phyloP scores from a whole-genome alignment of 1,139 yeast genomes.

The Suhomyces wounanorum region DNA sequence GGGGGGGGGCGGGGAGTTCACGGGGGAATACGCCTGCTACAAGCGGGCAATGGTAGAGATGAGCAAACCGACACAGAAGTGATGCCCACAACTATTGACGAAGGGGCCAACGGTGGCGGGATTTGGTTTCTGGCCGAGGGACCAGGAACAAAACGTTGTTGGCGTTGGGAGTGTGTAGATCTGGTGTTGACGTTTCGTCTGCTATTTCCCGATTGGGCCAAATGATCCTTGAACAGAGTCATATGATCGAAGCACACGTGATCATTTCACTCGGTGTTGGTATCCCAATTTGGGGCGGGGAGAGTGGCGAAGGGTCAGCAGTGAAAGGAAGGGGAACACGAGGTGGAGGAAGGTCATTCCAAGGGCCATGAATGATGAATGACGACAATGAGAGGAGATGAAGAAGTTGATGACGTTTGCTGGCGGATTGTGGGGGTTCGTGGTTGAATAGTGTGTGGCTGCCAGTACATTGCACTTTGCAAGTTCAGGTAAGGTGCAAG shows the following conservation, averaged over 20 bases:
- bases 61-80: too few relatives aligned
- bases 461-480: too few relatives aligned
- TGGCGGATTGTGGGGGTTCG: background rate
- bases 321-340: background rate
- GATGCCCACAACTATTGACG: background rate
- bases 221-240: background rate
- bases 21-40: too few relatives aligned
- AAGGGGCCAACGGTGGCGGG: background rate
- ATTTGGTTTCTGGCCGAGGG: background rate
- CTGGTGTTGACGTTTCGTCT: background rate
- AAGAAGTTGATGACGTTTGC: too few relatives aligned
- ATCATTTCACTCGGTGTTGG: background rate
- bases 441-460: background rate
- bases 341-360: background rate
- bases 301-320: background rate
- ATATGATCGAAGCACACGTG: background rate
- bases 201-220: background rate
- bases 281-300: background rate
- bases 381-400: background rate
- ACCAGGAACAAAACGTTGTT: too few relatives aligned
- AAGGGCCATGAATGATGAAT: background rate
- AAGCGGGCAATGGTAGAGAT: too few relatives aligned
- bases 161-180: too few relatives aligned
- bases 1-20: too few relatives aligned
- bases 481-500: too few relatives aligned